A percentile compares a stretch with the other conserved stretches of the same genome.
These are phyloP conservation scores for Aspergillus sclerotiicarbonarius DNA, from an alignment of 495 filamentous ascomycete species.

Conservation along the genomic window DNA sequence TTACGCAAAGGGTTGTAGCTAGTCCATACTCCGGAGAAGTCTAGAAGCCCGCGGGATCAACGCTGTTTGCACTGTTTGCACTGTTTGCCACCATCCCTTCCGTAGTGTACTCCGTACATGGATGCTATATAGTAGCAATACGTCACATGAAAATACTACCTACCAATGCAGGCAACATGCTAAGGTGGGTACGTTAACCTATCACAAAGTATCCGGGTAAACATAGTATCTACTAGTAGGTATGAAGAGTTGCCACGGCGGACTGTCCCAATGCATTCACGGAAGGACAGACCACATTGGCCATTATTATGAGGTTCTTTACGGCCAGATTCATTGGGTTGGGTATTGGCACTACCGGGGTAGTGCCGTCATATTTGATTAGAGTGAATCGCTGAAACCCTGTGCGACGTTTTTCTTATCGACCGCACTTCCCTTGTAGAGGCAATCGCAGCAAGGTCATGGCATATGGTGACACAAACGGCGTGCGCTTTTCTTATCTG, in stretches of 20 bases:
- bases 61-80: slow-evolving; percentile 39
- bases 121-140: background rate
- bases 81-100: background rate
- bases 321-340: background rate
- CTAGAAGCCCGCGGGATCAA: background rate
- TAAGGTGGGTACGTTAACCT: background rate
- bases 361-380: background rate
- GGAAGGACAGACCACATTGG: background rate
- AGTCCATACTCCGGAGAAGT: background rate
- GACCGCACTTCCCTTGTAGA: no score
- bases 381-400: background rate
- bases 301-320: background rate
- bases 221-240: no score
- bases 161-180: background rate
- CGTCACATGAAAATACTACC: background rate
- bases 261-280: background rate
- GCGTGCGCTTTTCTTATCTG: no score
- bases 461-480: no score
- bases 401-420: background rate
- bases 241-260: background rate
- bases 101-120: background rate
- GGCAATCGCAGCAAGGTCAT: no score
- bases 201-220: no score
- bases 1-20: background rate
- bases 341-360: background rate